Percentiles rank a stretch among this genome's conserved stretches.
These are phyloP conservation scores for Globisporangium nunn DNA, from an alignment of 352 stramenopile genomes.

Conservation along the genomic window DNA sequence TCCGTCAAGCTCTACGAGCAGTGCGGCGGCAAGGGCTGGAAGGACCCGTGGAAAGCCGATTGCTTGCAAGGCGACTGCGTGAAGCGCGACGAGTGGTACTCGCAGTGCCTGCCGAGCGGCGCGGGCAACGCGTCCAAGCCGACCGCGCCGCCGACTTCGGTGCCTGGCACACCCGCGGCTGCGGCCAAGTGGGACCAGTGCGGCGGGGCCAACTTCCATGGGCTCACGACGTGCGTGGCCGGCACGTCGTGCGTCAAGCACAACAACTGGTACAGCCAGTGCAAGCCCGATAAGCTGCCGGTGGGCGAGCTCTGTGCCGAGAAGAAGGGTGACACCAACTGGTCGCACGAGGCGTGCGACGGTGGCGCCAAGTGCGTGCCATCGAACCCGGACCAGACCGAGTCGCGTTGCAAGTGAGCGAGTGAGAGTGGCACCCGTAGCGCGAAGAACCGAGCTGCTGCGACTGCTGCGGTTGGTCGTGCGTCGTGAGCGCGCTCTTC, in stretches of 20 bases:
- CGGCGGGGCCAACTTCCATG: slow-evolving; percentile 14
- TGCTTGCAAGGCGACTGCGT: slow-evolving; percentile 17
- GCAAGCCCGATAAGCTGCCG: slow-evolving; percentile 12
- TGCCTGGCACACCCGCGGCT: background rate
- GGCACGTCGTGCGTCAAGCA: slow-evolving; percentile 17
- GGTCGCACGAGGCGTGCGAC: slow-evolving; percentile 5
- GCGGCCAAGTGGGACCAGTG: slow-evolving; percentile 20
- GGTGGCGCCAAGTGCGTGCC: slow-evolving; percentile 5
- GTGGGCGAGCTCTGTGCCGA: slow-evolving; percentile 13
- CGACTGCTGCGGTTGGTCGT: no score
- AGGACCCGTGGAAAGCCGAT: slow-evolving; percentile 14
- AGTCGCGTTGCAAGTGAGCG: slow-evolving; percentile 4
- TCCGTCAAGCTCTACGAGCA: slow-evolving; percentile 18
- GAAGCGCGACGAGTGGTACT: slow-evolving; percentile 19
- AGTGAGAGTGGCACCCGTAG: background rate
- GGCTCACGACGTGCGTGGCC: slow-evolving; percentile 11
- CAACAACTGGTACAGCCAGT: slow-evolving; percentile 26
- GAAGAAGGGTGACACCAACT: slow-evolving; percentile 7
- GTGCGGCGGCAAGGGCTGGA: slow-evolving; percentile 17
- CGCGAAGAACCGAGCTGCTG: no score
- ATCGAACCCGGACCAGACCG: slow-evolving; percentile 8
- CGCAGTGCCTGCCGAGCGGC: slow-evolving; percentile 14
- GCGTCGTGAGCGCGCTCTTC: no score
- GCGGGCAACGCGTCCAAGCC: background rate
- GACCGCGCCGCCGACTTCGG: background rate